Base-by-base conservation (phyloP, 306 rosid species). In the Medicago truncatula region DNA sequence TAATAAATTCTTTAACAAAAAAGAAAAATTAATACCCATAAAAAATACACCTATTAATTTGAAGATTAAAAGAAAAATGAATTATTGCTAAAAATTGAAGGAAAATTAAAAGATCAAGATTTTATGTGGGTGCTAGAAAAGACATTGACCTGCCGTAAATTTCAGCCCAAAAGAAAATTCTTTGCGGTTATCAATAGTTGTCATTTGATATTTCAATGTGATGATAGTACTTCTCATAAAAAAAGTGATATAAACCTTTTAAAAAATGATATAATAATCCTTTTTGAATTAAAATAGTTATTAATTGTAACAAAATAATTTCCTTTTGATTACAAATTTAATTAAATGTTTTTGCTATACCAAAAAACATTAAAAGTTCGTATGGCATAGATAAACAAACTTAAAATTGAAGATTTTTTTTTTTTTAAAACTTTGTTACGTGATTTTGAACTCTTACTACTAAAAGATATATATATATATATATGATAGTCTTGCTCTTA, bases 101-200 rank as follows among this genome's bases (percentile, higher is more conserved):
- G 9, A 21, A 56, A 23, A 58, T 21, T 23, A 58, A 23, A 23
- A 9, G 64, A 58, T 23, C 6, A 28, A 58, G 10, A 56, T 16
- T 70, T 78, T 75, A 64, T 70, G 86, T 83, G 86, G 86, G 81
- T 59, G 13, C 15, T 16, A 83, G 14, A 71, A 47, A n/a, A 76
- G 83, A 80, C 43, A 61, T 59, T 6, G 87, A 80, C 87, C 68
- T 50, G 74, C 70, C 80, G 57, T 71, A 60, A 71, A 67, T 65
- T 76, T 59, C 64, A 60, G 87, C 76, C 87, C 87, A 80, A 76
- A 76, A 76, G 84, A 80, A 79, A 76, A n/a, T 72, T 72, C 79
- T 36, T 38, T 72, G 76, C 61, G 59, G 74, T 23, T n/a, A 36
- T 65, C 49, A 28, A 20, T 76, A 46, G 70, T 34, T 71, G 49